A percentile compares a stretch with the other conserved stretches of the same genome.
Evolutionary conservation across 768 basidiomycete species (phyloP).

Genomic region (Agaricus blazei): DNA sequence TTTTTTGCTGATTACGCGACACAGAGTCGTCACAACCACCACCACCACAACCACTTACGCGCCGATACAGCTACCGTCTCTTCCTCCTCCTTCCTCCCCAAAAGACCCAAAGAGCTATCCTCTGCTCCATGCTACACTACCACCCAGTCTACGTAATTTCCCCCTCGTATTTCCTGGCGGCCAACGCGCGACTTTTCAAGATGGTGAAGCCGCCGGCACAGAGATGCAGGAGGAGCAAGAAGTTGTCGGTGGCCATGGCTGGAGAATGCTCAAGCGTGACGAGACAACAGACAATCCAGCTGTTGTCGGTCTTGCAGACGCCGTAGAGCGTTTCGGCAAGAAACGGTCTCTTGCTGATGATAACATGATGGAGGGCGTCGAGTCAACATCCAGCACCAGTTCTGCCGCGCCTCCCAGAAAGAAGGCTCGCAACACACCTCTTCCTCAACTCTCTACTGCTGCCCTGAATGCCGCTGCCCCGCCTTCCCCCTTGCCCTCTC

Average conservation of each 20-base stretch:
- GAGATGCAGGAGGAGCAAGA: conserved; percentile 73
- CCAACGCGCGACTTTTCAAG: conserved; percentile 72
- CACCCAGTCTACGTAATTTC: conserved; percentile 66
- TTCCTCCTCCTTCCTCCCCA: conserved; percentile 66
- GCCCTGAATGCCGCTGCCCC: conserved; percentile 65
- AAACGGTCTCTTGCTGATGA: conserved; percentile 67
- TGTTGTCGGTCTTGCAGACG: conserved; percentile 67
- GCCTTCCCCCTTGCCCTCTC: conserved; percentile 80
- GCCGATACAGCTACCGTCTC: conserved; percentile 74
- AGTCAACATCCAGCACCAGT: conserved; percentile 37
- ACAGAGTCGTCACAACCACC: conserved; percentile 85
- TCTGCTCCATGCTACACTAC: conserved; percentile 69
- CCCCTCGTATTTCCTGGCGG: conserved; percentile 80
- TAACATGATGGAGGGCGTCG: conserved; percentile 47
- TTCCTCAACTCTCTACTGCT: conserved; percentile 56
- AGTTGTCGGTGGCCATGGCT: conserved; percentile 59
- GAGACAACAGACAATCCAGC: conserved; percentile 44
- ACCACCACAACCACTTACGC: conserved; percentile 88
- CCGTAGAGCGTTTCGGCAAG: conserved; percentile 84
- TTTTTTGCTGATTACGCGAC: conserved; percentile 19
- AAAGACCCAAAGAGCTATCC: conserved; percentile 81
- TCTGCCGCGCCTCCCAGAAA: conserved; percentile 63
- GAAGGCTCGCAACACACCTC: conserved; percentile 61
- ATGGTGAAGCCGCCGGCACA: conserved; percentile 57
- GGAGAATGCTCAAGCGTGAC: conserved; percentile 71